Percentiles rank a stretch among this genome's conserved stretches.
phyloP scores from a whole-genome alignment of 352 stramenopile genomes.

The Globisporangium recalcitrans region DNA sequence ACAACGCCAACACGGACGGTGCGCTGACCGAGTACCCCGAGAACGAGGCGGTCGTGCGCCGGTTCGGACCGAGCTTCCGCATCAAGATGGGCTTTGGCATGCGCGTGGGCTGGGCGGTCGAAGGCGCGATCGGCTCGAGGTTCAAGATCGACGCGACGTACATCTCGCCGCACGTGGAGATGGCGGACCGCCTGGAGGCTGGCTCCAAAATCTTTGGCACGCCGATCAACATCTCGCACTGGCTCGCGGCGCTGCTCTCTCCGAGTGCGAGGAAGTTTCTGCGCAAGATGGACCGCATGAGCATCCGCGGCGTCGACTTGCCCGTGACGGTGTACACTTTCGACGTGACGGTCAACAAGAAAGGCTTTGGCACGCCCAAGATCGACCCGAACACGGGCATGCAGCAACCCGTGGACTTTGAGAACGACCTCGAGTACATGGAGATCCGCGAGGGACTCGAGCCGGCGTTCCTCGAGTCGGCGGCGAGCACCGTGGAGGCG shows the following conservation, averaged over 20 bases:
- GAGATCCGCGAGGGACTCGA: slow-evolving; percentile 80
- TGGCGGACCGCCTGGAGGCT: slow-evolving; percentile 91
- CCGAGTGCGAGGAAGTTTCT: slow-evolving; percentile 65
- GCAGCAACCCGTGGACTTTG: slow-evolving; percentile 72
- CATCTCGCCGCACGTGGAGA: slow-evolving; percentile 93
- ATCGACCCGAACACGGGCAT: slow-evolving; percentile 52
- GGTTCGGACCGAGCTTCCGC: slow-evolving; percentile 74
- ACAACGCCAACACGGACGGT: slow-evolving; percentile 78
- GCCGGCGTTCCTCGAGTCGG: slow-evolving; percentile 72
- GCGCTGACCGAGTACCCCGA: slow-evolving; percentile 65
- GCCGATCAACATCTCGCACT: slow-evolving; percentile 83
- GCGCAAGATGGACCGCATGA: slow-evolving; percentile 84
- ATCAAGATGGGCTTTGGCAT: slow-evolving; percentile 95
- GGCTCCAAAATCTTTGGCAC: slow-evolving; percentile 91
- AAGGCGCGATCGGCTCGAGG: slow-evolving; percentile 93
- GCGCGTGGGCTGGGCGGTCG: slow-evolving; percentile 95
- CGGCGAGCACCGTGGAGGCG: slow-evolving; percentile 55
- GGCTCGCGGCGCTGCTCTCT: slow-evolving; percentile 67
- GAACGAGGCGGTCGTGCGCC: slow-evolving; percentile 69
- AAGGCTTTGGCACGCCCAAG: slow-evolving; percentile 68
- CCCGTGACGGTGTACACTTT: slow-evolving; percentile 86
- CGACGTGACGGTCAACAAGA: slow-evolving; percentile 78
- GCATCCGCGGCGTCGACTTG: slow-evolving; percentile 71
- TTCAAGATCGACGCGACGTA: slow-evolving; percentile 98
- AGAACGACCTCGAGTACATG: slow-evolving; percentile 79